A percentile compares a stretch with the other conserved stretches of the same genome.
phyloP scores from a whole-genome alignment of 352 stramenopile genomes.

The Globisporangium spiculum region DNA sequence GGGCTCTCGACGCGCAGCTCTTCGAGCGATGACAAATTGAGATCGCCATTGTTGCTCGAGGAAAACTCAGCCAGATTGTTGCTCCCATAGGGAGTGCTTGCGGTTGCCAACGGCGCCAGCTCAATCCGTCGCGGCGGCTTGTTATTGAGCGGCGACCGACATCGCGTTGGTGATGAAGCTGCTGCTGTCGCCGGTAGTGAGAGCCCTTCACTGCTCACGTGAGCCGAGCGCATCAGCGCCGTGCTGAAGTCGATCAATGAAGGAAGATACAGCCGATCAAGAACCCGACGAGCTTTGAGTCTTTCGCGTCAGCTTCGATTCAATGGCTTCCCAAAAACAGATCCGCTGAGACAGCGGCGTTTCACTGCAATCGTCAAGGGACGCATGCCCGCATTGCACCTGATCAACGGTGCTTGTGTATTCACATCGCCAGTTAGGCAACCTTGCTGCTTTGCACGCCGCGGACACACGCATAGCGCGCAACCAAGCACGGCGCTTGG shows the following conservation, averaged over 20 bases:
- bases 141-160: constrained; percentile 3
- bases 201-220: not conserved
- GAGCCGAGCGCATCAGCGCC: not conserved
- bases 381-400: not conserved
- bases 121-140: constrained; percentile 7
- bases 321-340: not conserved
- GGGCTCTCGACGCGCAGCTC: not conserved
- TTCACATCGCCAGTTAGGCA: not conserved
- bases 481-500: too few relatives aligned
- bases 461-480: not conserved
- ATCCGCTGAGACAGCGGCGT: not conserved
- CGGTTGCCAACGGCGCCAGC: constrained; percentile 5
- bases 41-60: not conserved
- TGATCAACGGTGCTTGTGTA: not conserved
- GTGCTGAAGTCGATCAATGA: not conserved
- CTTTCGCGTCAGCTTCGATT: not conserved
- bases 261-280: not conserved
- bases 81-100: not conserved
- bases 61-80: not conserved
- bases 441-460: not conserved
- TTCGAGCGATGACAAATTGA: not conserved
- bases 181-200: not conserved
- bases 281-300: not conserved
- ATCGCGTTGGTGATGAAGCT: not conserved
- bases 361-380: not conserved